Base-by-base conservation (phyloP, 2,329 filamentous ascomycete genomes). In the Fusarium sp. region DNA sequence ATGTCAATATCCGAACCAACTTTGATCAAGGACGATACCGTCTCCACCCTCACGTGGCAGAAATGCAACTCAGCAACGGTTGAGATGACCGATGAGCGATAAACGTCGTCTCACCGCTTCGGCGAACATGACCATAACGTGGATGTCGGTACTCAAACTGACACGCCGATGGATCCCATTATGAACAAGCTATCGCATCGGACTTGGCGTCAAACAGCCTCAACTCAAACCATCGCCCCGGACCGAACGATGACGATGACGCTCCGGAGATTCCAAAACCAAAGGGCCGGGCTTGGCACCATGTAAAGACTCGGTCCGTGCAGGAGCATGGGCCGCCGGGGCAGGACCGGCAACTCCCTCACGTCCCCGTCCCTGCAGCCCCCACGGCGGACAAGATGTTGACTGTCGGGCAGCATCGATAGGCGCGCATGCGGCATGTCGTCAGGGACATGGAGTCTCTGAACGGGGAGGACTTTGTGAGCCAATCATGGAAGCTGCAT, bases 41-140 rank as follows among this genome's bases (percentile, higher is more conserved):
- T 71, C 76, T 57, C 76, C 76, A 78, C 76, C 70, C 58, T 78
- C 76, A 74, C 76, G 76, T 78, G 76, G 76, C 64, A 67, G 41
- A 60, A 13, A 69, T 68, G 67, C 48, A 52, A 61, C 34, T 56
- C 57, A 25, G 65, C 65, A 59, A 63, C 56, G 32, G 64, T 54
- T 48, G 65, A 66, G 65, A 68, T 64, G 60, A 59, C 67, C n/a
- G 64, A 67, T 57, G 39, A 66, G 45, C 39, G 48, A 57, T 34
- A 34, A 43, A 56, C 25, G 18, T 20, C 34, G 35, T 35, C 61
- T 64, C 61, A 64, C 61, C 39, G 27, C 48, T 57, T 61, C 27
- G 35, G 48, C 48, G 23, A 32, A 20, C 10, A 23, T n/a, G 14
- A 18, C 37, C 37, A 30, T 32, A 27, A 18, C 56, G 60, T 41